Evolutionary conservation across 2,329 filamentous ascomycete genomes (phyloP).

Genomic region (Chrysoporthe deuterocubensis): DNA sequence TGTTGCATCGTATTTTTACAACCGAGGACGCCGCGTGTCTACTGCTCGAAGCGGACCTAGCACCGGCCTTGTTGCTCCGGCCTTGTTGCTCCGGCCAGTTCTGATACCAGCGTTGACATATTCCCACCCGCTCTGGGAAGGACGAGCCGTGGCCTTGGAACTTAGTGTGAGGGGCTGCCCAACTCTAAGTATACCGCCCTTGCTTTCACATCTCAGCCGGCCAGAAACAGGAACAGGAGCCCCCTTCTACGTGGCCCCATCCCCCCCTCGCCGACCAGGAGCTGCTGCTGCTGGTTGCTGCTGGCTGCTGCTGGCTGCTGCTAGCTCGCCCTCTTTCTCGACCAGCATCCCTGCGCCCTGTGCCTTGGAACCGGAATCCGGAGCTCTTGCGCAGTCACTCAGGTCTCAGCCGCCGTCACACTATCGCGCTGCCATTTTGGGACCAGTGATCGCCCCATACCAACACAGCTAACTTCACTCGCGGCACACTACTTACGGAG

Average conservation of each 20-base stretch:
- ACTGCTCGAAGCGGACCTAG: background rate
- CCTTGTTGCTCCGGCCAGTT: background rate
- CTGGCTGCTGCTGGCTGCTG: background rate
- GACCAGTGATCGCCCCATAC: background rate
- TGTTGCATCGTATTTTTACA: conserved; percentile 1
- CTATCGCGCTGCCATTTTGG: background rate
- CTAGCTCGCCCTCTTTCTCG: background rate
- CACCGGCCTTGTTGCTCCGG: background rate
- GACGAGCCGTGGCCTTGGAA: background rate
- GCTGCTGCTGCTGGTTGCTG: background rate
- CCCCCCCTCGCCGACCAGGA: background rate
- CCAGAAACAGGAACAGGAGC: background rate
- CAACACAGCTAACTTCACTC: background rate
- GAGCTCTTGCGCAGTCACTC: background rate
- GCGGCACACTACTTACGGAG: background rate
- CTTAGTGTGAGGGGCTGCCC: background rate
- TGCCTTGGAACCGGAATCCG: background rate
- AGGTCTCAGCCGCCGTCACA: conserved; percentile 5
- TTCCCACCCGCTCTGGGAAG: background rate
- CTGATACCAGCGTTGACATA: background rate
- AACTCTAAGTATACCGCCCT: background rate
- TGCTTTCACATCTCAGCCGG: background rate
- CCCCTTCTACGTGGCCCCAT: background rate
- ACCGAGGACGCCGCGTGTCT: conserved; percentile 1
- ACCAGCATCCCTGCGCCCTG: background rate